Base-by-base conservation (phyloP, 2,329 filamentous ascomycete species). In the Whalleya microplaca region DNA sequence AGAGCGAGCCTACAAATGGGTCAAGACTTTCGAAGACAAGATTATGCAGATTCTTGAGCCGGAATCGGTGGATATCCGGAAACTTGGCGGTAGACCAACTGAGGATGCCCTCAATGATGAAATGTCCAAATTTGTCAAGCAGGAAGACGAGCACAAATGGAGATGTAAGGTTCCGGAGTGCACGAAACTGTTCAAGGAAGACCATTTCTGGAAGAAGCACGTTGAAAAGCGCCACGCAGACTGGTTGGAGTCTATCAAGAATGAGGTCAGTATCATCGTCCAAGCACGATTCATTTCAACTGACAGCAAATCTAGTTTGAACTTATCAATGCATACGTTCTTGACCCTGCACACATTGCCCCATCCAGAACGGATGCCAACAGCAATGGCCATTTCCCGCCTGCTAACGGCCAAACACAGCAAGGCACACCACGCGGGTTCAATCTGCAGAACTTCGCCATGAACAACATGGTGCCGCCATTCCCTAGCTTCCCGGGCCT, bases 1-100 rank as follows among this genome's bases (percentile, higher is more conserved):
- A 14, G 90, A 96, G 69, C 89, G 93, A 55, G 95, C 95, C 0
- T 98, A 92, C 78, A 99, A 98, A 70, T 99, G 96, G 95, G 96
- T 99, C 58, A 96, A 90, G 78, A 98, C 95, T 0, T 99, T 96
- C 68, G 95, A 99, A 71, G 95, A 99, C 70, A 99, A 99, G 77
- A 83, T 99, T 49, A 80, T 91, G 71, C 93, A 97, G 72, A 90
- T 98, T 45, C 81, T 99, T 14, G 94, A 98, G 64, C 95, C 95
- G 0, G 91, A 95, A 52, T 87, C 88, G 48, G 90, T 90, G 21
- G 92, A 98, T 69, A 80, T 98, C 42, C 87, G 87, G 72, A 98
- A 97, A 76, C 84, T 98, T 21, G 95, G 96, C 48, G 95, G 95
- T 18, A 93, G 92, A 71, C 85, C 90, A 1, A 78, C 92, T 0